Base-by-base conservation (phyloP, 2,329 filamentous ascomycete genomes). In the Setomelanomma holmii region DNA sequence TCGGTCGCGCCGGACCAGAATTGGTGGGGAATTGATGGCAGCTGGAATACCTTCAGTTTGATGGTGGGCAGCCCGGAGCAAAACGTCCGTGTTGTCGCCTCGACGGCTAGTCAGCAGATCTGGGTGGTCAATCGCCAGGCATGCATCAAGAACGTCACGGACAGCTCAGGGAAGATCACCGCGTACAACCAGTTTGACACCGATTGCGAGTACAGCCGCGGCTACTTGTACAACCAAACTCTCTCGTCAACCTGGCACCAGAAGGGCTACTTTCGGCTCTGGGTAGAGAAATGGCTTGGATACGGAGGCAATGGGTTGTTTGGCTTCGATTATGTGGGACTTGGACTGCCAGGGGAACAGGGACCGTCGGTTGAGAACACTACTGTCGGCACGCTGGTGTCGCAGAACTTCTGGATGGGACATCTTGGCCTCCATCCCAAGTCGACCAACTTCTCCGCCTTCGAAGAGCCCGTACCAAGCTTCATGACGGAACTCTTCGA, bases 1-100 rank as follows among this genome's bases (percentile, higher is more conserved):
- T 54, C 56, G 8, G 68, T 76, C 33, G 55, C 67, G 23, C 73
- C 74, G 8, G 66, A 71, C 34, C 74, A 77, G 60, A 64, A 69
- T 48, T 77, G 71, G 71, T 59, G 64, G 41, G 74, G 73, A 17
- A 74, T 75, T 50, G 69, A 75, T 49, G 67, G 73, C 43, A 35
- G 56, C 56, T 93, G 89, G 89, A 91, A 88, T 14, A 84, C 87
- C 5, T 85, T 90, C 58, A 79, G 78, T 11, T 78, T 92, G 53
- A 82, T 77, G 62, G 79, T 83, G 17, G 86, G 86, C 44, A 77
- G 74, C 6, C 82, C 84, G 12, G 69, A 73, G 20, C 82, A 85
- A 64, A 74, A 76, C 49, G 76, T 86, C 27, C 81, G 83, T 58
- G 80, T 86, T 44, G 76, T 84, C 11, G 80, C 87, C 45, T 90